These are phyloP conservation scores for Xylaria longipes DNA, from an alignment of 495 filamentous ascomycete genomes.

Conservation along the genomic window DNA sequence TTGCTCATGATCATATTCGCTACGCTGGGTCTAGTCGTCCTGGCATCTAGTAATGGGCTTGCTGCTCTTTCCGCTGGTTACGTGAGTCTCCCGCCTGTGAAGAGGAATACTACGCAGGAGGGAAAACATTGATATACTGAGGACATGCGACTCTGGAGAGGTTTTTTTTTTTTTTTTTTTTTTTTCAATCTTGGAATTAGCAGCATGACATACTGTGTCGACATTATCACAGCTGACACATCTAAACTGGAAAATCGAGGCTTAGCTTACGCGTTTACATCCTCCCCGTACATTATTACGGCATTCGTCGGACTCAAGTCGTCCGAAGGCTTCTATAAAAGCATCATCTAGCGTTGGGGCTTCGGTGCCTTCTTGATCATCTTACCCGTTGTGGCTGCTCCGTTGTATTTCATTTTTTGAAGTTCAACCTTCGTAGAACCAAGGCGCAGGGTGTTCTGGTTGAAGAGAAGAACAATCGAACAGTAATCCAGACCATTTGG, in stretches of 20 bases:
- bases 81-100: constrained; percentile 42
- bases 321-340: constrained; percentile 28
- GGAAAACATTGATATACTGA: constrained; percentile 25
- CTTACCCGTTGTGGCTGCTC: constrained; percentile 56
- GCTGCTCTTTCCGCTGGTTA: constrained; percentile 11
- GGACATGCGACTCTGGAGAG: neutral
- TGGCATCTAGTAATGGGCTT: constrained; percentile 44
- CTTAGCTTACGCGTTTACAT: constrained; percentile 61
- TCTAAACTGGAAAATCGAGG: constrained; percentile 63
- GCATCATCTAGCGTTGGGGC: constrained; percentile 62
- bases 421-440: constrained; percentile 57
- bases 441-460: constrained; percentile 33
- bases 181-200: constrained; percentile 45
- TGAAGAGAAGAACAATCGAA: constrained; percentile 19
- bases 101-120: constrained; percentile 21
- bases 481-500: constrained; percentile 24
- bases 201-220: constrained; percentile 59
- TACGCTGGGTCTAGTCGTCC: constrained; percentile 46
- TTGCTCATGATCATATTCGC: constrained; percentile 38
- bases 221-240: constrained; percentile 67
- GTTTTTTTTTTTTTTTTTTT: too few species aligned
- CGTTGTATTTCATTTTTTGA: constrained; percentile 57
- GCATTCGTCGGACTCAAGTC: constrained; percentile 47
- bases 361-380: constrained; percentile 62
- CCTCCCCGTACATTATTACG: constrained; percentile 65